These are phyloP conservation scores for Penicillium sp. DNA, from an alignment of 2,329 filamentous ascomycete genomes.

Conservation along the genomic window DNA sequence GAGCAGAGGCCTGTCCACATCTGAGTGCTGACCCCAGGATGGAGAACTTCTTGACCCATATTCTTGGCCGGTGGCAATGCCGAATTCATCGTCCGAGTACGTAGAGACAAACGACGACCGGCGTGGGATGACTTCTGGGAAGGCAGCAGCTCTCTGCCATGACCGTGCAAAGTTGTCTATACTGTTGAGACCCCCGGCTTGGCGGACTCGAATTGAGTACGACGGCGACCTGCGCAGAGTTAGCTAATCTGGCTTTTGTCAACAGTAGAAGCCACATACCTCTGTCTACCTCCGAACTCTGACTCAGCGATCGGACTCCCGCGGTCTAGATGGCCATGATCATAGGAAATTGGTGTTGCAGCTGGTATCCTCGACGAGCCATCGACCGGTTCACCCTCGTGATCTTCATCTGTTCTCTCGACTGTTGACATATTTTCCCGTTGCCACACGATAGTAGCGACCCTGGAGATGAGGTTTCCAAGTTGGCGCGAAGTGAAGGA, in stretches of 20 bases:
- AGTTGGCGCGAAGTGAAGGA: neutral
- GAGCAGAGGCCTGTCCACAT: slow-evolving; percentile 30
- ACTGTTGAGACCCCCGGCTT: slow-evolving; percentile 88
- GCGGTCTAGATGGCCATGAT: slow-evolving; percentile 11
- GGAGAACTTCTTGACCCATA: slow-evolving; percentile 20
- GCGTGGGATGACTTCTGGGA: slow-evolving; percentile 81
- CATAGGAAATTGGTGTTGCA: slow-evolving; percentile 14
- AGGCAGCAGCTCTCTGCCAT: slow-evolving; percentile 86
- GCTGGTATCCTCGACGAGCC: slow-evolving; percentile 12
- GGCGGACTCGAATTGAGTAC: slow-evolving; percentile 50
- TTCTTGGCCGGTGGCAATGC: slow-evolving; percentile 20
- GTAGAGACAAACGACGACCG: slow-evolving; percentile 70
- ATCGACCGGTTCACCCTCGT: slow-evolving; percentile 4
- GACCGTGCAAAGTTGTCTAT: slow-evolving; percentile 90
- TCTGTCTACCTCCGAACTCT: slow-evolving; percentile 15
- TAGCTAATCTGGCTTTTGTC: neutral
- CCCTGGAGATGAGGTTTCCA: neutral
- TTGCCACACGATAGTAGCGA: neutral
- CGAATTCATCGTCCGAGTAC: slow-evolving; percentile 48
- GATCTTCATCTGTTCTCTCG: slow-evolving; percentile 5
- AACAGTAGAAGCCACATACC: slow-evolving; percentile 5
- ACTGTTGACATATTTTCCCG: slow-evolving; percentile 1
- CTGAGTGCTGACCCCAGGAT: slow-evolving; percentile 26
- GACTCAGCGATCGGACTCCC: slow-evolving; percentile 14
- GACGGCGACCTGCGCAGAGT: slow-evolving; percentile 32